phyloP scores from a whole-genome alignment of 176 grass and related monocot species.

The Carex littledalei region DNA sequence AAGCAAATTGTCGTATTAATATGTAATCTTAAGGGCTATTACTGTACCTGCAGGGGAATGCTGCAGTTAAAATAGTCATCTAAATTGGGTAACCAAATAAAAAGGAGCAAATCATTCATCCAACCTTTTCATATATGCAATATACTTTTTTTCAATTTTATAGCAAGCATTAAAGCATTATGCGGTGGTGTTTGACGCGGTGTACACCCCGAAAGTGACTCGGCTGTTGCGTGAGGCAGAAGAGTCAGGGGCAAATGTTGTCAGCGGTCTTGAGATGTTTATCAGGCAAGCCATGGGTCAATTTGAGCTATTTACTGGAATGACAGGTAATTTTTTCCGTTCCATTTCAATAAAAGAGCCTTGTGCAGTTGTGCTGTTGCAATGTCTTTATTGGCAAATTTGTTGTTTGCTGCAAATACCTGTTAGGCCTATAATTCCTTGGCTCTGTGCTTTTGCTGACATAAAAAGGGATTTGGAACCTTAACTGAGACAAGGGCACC shows the following conservation, averaged over 20 bases:
- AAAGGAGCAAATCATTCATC: neutral
- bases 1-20: neutral
- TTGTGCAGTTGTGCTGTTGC: neutral
- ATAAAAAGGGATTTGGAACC: neutral
- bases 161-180: constrained; percentile 90
- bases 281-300: constrained; percentile 91
- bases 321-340: constrained; percentile 42
- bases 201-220: constrained; percentile 90
- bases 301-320: constrained; percentile 84
- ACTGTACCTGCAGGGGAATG: neutral
- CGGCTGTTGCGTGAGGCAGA: constrained; percentile 78
- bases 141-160: constrained; percentile 22
- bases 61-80: neutral
- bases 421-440: neutral
- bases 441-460: neutral
- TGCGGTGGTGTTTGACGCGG: constrained; percentile 84
- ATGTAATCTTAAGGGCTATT: neutral
- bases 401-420: neutral
- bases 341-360: neutral
- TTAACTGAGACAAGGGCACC: neutral
- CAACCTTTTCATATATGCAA: neutral
- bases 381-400: constrained; percentile 10
- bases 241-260: constrained; percentile 70
- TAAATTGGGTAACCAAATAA: neutral
- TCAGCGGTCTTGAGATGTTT: constrained; percentile 99